Evolutionary conservation across 1,284 basidiomycete genomes (phyloP), one percentile per base, ranked within the genome.

Genomic region (Ganoderma lucidum): DNA sequence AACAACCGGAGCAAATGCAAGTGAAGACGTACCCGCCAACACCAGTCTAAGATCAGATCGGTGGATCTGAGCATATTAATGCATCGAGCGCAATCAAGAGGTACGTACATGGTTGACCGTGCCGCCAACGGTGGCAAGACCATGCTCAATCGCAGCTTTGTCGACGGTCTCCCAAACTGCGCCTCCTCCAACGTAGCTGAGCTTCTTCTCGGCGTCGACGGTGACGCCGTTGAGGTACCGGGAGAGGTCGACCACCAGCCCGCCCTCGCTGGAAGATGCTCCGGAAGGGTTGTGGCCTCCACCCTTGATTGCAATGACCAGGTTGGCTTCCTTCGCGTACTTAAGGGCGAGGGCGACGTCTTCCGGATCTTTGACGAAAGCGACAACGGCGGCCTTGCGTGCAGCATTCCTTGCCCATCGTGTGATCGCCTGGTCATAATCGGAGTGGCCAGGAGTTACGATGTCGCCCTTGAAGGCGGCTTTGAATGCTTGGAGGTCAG

Each of bases 211-310:
- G 0, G 70, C 56, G 58, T 84, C 79, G 59, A 83, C 73, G 2
- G 70, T 59, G 30, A 79, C 78, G 17, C 70, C 66, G 41, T 77
- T 74, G 63, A 85, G 64, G 62, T 81, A 77, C 23, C 77, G 70
- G 2, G 75, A 75, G 17, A 84, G 78, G 62, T 84, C 81, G 64
- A 85, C 74, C 2, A 84, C 81, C 0, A 85, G 76, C 15, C 83
- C 81, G 44, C 79, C 80, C 8, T 81, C 77, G 14, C 75, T 76
- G 23, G 81, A 80, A 10, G 77, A 79, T 28, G 80, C 76, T 5
- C 78, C 79, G 1, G 79, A 74, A 62, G 80, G 72, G 48, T 76
- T 80, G 67, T 85, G 84, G 0, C 83, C 83, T 6, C 83, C 84
- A 28, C 81, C 78, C 23, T 76, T 75, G 15, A 84, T 75, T 0